Evolutionary conservation across 2,329 filamentous ascomycete genomes (phyloP).

Genomic region (Cordyceps cateniannulata): DNA sequence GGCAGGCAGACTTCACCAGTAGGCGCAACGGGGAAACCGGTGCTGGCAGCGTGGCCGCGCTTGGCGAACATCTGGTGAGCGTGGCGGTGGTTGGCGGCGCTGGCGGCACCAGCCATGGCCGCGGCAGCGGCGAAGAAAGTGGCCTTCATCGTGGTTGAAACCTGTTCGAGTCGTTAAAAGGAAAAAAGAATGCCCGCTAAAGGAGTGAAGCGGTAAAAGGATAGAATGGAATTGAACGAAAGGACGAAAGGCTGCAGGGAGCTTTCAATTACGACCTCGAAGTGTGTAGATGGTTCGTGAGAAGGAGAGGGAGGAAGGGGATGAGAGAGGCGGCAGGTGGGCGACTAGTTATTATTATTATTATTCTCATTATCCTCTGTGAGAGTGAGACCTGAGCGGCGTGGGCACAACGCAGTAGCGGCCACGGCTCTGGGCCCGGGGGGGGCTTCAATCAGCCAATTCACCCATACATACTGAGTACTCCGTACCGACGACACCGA

Average conservation of each 20-base stretch:
- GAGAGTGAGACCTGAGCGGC: neutral
- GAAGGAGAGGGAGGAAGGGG: slow-evolving; percentile 26
- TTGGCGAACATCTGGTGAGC: slow-evolving; percentile 54
- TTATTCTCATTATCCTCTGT: slow-evolving; percentile 12
- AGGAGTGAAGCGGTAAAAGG: slow-evolving; percentile 71
- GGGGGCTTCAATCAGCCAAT: too few species aligned
- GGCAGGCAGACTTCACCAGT: slow-evolving; percentile 43
- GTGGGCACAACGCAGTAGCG: slow-evolving; percentile 14
- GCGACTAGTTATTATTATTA: slow-evolving; percentile 32
- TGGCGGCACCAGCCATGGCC: slow-evolving; percentile 50
- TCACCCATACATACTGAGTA: too few species aligned
- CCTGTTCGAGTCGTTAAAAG: slow-evolving; percentile 21
- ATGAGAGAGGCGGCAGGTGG: slow-evolving; percentile 30
- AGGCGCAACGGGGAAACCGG: slow-evolving; percentile 1
- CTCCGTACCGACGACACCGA: too few species aligned
- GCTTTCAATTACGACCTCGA: slow-evolving; percentile 46
- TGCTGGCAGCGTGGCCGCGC: slow-evolving; percentile 33
- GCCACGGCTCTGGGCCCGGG: too few species aligned
- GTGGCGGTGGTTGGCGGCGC: slow-evolving; percentile 55
- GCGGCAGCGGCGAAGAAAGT: slow-evolving; percentile 59
- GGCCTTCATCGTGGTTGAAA: slow-evolving; percentile 63
- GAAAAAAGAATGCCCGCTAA: slow-evolving; percentile 72
- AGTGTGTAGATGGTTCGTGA: slow-evolving; percentile 37
- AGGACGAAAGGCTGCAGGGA: slow-evolving; percentile 44
- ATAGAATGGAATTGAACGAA: slow-evolving; percentile 36